Evolutionary conservation across 495 filamentous ascomycete genomes (phyloP).

Genomic region (Immersiella caudata): DNA sequence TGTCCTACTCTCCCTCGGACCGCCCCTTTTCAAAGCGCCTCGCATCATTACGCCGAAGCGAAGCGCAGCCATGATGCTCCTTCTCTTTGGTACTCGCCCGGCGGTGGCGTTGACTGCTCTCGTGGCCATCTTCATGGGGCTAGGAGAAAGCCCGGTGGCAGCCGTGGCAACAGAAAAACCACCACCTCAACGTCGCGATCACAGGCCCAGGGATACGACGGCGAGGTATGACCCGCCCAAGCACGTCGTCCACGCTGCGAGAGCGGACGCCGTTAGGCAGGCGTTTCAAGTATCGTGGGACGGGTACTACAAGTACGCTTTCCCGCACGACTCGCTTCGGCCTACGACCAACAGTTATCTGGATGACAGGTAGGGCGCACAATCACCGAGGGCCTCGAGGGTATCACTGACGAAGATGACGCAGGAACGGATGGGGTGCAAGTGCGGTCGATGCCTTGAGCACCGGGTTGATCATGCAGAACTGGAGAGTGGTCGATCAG

Average conservation of each 20-base stretch:
- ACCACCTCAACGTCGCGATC: neutral
- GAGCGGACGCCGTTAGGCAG: conserved; percentile 69
- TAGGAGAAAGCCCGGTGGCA: conserved; percentile 2
- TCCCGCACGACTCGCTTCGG: conserved; percentile 74
- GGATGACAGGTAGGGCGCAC: conserved; percentile 65
- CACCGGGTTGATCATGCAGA: conserved; percentile 78
- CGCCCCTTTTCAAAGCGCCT: neutral
- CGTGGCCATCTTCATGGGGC: neutral
- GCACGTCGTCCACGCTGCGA: conserved; percentile 37
- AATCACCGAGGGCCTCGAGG: neutral
- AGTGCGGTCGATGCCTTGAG: conserved; percentile 80
- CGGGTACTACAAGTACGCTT: conserved; percentile 79
- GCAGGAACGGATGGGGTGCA: conserved; percentile 85
- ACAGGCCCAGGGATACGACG: neutral
- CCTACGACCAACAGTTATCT: conserved; percentile 65
- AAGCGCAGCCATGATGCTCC: conserved; percentile 14
- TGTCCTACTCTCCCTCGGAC: neutral
- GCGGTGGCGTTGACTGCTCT: neutral
- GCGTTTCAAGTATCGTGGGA: conserved; percentile 79
- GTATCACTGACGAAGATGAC: neutral
- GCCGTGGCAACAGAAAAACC: conserved; percentile 8
- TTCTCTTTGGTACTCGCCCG: conserved; percentile 1
- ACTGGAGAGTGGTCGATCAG: conserved; percentile 64
- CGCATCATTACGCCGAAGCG: neutral
- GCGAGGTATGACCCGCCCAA: conserved; percentile 6